Conservation (phyloP, 1,284 basidiomycete species). For the Sanghuangporus baumii region DNA sequence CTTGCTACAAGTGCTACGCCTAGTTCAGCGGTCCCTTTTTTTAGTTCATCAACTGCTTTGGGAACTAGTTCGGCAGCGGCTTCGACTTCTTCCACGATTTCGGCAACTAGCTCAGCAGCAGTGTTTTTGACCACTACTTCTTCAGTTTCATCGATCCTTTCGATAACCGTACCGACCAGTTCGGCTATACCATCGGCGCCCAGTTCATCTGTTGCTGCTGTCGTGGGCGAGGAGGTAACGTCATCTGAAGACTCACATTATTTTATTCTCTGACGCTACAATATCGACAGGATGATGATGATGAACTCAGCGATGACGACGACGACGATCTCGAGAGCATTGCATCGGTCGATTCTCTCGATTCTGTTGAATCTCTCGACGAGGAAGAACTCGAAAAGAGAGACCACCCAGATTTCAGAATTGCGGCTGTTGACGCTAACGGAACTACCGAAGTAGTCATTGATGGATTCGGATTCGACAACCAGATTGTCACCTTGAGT, state of each 20-base stretch:
- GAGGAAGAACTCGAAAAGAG: background rate
- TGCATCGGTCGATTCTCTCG: slow-evolving; percentile 8
- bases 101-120: slow-evolving; percentile 13
- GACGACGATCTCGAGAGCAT: slow-evolving; percentile 13
- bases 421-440: slow-evolving; percentile 28
- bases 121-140: slow-evolving; percentile 5
- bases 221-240: slow-evolving; percentile 8
- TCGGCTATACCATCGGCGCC: background rate
- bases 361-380: background rate
- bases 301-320: slow-evolving; percentile 20
- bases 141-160: background rate
- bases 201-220: background rate
- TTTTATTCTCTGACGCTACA: background rate
- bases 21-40: slow-evolving; percentile 12
- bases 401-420: slow-evolving; percentile 10
- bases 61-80: background rate
- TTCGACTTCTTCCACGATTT: slow-evolving; percentile 2
- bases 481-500: slow-evolving; percentile 34
- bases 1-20: background rate
- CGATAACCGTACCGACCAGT: background rate
- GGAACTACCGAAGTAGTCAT: slow-evolving; percentile 39
- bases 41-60: background rate
- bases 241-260: slow-evolving; percentile 3
- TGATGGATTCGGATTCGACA: slow-evolving; percentile 33
- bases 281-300: slow-evolving; percentile 18